Evolutionary conservation across 1,139 yeast genomes (phyloP), one percentile per base, ranked within the genome.

Genomic region (Insectozyma bohioensis): DNA sequence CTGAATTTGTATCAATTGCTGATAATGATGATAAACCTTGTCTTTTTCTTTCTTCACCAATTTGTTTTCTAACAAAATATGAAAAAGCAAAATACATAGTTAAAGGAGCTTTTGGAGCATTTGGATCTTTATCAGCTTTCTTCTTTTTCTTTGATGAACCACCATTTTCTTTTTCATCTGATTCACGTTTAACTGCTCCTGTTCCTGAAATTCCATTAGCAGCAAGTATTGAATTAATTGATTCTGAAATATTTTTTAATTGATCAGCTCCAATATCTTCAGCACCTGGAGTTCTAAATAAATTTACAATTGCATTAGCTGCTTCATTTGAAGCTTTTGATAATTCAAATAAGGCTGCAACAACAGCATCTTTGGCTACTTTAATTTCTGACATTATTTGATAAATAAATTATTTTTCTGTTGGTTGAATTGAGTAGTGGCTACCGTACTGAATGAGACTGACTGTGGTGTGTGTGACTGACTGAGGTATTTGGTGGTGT

Each of bases 81-180:
- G 82, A 75, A 55, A 78, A 87, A 25, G 90, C 83, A 59, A 87
- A 85, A 64, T 80, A 87, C 37, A 85, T 84, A 23, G 96, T 86
- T 52, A 85, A 64, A 15, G 83, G 82, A 51, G 75, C 76, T 59
- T 74, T 77, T 30, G 83, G 82, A 27, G 82, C 82, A 46, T 74
- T 72, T 20, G 82, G 82, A 51, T 77, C 75, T 42, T 54, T 63
- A 45, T 63, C 61, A 68, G 78, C 63, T 56, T 75, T 77, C 60
- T 70, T 73, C 52, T 64, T 64, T 61, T 53, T 67, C 19, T 38
- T 39, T n/a, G 20, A 4, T 20, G 18, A 4, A 9, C 17, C 9
- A 5, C 29, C 37, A 13, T 28, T 24, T 40, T 32, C 47, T 43
- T 20, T 45, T 18, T 44, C 40, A 12, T 49, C 43, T n/a, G 49